These are phyloP conservation scores for Cryptococcus amylolentus DNA, from an alignment of 1,284 basidiomycete genomes.

Conservation along the genomic window DNA sequence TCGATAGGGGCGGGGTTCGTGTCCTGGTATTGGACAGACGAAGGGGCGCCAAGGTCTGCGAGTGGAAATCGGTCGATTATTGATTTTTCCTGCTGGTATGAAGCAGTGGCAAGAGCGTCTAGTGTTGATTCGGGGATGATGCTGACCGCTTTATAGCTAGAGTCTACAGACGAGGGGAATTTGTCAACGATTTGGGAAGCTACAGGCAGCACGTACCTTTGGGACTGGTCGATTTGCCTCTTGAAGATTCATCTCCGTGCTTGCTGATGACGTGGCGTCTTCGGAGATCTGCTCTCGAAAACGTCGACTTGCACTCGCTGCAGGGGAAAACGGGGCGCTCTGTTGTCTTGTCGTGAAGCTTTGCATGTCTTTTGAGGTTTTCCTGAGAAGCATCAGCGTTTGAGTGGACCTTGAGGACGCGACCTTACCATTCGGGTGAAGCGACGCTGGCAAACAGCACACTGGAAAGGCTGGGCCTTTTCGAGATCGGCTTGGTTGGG, in stretches of 20 bases:
- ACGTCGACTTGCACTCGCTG: neutral
- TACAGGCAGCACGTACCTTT: neutral
- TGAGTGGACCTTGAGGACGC: neutral
- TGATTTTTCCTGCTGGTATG: neutral
- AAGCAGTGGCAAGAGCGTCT: too few species aligned
- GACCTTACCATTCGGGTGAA: neutral
- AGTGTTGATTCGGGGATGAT: neutral
- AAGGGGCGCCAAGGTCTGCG: neutral
- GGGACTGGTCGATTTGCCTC: too few species aligned
- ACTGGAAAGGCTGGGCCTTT: neutral
- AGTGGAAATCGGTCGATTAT: neutral
- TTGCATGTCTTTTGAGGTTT: conserved; percentile 2
- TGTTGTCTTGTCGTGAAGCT: neutral
- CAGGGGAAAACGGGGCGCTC: neutral
- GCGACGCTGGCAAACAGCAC: neutral
- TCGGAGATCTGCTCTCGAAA: neutral
- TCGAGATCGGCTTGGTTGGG: neutral
- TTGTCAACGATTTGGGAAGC: neutral
- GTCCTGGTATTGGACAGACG: neutral
- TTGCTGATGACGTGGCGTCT: neutral
- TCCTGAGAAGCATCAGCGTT: neutral
- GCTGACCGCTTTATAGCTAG: neutral
- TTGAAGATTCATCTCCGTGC: neutral
- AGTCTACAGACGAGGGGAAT: neutral
- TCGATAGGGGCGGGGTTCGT: neutral